Percentiles rank a stretch among this genome's conserved stretches.
These are phyloP conservation scores for Monilinia polystroma DNA, from an alignment of 2,329 filamentous ascomycete species.

Conservation along the genomic window DNA sequence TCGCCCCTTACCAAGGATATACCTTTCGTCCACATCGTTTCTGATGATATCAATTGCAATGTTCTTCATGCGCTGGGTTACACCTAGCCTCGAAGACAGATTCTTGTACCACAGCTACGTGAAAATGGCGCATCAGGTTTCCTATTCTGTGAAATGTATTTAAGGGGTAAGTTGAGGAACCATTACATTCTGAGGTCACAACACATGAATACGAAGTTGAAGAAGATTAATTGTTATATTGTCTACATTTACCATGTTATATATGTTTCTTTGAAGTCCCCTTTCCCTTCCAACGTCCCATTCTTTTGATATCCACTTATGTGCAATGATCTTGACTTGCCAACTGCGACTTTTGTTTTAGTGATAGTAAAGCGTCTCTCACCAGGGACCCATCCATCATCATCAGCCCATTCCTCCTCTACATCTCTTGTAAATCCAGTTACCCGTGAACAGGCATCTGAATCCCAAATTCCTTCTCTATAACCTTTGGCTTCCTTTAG, in stretches of 20 bases:
- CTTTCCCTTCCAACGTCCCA: conserved; percentile 16
- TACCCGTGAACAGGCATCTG: conserved; percentile 15
- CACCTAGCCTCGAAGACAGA: neutral
- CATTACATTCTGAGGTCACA: neutral
- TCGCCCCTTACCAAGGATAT: conserved; percentile 8
- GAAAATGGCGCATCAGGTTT: neutral
- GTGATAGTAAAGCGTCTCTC: conserved; percentile 20
- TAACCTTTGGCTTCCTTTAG: conserved; percentile 21
- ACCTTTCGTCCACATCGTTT: neutral
- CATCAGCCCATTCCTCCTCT: conserved; percentile 26
- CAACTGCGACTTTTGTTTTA: conserved; percentile 9
- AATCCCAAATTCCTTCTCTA: conserved; percentile 29
- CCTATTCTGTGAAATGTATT: neutral
- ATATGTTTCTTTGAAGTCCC: conserved; percentile 6
- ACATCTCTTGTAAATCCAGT: conserved; percentile 17
- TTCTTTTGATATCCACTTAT: conserved; percentile 21
- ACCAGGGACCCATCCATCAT: conserved; percentile 16
- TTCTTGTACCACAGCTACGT: neutral
- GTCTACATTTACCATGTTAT: conserved; percentile 5
- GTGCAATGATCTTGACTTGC: neutral
- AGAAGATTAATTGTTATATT: neutral
- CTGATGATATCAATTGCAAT: neutral
- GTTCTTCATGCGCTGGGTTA: neutral
- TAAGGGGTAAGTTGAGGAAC: neutral
- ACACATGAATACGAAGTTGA: neutral